Evolutionary conservation across 768 basidiomycete genomes (phyloP).

Genomic region (Lepiota brunneoincarnata): DNA sequence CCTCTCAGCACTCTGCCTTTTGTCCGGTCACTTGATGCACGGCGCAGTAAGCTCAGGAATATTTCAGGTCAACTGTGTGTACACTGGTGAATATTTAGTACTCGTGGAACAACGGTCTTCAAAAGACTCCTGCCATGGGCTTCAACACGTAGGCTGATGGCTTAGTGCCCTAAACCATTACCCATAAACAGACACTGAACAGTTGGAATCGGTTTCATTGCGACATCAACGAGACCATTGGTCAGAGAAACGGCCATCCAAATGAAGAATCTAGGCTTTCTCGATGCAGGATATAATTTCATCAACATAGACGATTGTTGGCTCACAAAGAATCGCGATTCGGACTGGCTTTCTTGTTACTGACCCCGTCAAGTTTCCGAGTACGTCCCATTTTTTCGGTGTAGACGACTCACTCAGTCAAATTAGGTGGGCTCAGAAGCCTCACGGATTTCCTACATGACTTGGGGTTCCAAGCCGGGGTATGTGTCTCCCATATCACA

Average conservation of each 20-base stretch:
- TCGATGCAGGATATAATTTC: constrained; percentile 22
- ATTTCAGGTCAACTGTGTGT: background rate
- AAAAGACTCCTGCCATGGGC: constrained; percentile 24
- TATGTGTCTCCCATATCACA: constrained; percentile 7
- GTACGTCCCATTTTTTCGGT: background rate
- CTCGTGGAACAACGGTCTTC: constrained; percentile 19
- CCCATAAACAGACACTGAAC: background rate
- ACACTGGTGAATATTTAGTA: constrained; percentile 5
- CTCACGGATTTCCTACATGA: constrained; percentile 22
- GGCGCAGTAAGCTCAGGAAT: background rate
- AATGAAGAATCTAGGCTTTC: constrained; percentile 21
- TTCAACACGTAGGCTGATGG: constrained; percentile 20
- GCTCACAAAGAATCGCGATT: constrained; percentile 20
- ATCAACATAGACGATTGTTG: constrained; percentile 26
- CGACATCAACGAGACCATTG: constrained; percentile 22
- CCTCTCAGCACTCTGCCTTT: too few relatives aligned
- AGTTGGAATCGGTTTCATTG: constrained; percentile 25
- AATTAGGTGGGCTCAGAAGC: constrained; percentile 18
- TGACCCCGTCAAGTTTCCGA: constrained; percentile 22
- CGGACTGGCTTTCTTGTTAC: constrained; percentile 18
- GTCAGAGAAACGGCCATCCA: constrained; percentile 19
- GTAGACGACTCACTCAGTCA: background rate
- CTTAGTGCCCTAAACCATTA: background rate
- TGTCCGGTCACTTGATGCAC: background rate
- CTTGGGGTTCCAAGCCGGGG: constrained; percentile 24